phyloP scores from a whole-genome alignment of 371 early-diverging fungal genomes.

The Actinomortierella wolfii region DNA sequence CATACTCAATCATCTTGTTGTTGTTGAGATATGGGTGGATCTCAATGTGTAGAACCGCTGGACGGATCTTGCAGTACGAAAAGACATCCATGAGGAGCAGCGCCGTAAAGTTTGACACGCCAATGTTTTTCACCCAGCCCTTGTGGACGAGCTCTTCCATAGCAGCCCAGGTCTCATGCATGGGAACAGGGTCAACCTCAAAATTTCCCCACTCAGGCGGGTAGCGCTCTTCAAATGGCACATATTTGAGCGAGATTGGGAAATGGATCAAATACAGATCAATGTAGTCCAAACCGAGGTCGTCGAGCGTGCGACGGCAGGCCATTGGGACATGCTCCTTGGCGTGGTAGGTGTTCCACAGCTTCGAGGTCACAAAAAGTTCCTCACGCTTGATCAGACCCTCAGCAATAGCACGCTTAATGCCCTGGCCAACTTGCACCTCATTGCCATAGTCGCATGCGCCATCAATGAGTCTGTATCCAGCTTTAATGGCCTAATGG shows the following conservation, averaged over 20 bases:
- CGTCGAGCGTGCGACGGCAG: constrained; percentile 41
- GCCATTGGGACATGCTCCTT: constrained; percentile 46
- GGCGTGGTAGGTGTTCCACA: constrained; percentile 55
- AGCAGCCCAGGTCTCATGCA: constrained; percentile 52
- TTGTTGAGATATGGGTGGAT: constrained; percentile 73
- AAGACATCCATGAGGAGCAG: constrained; percentile 54
- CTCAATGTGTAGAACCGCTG: constrained; percentile 66
- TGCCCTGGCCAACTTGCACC: constrained; percentile 64
- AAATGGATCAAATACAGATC: constrained; percentile 81
- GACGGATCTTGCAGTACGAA: constrained; percentile 54
- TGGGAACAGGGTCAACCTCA: constrained; percentile 34
- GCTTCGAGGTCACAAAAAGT: constrained; percentile 75
- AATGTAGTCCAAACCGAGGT: constrained; percentile 63
- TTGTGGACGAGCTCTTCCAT: constrained; percentile 53
- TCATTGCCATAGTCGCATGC: constrained; percentile 66
- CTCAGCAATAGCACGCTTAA: constrained; percentile 53
- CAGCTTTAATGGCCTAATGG: constrained; percentile 28
- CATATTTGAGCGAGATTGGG: constrained; percentile 55
- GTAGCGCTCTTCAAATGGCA: constrained; percentile 32
- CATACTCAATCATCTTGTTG: constrained; percentile 52
- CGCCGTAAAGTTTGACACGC: constrained; percentile 64
- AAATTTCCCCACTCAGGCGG: constrained; percentile 47
- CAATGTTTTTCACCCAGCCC: constrained; percentile 57
- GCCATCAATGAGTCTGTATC: constrained; percentile 44
- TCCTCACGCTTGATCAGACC: constrained; percentile 69